Evolutionary conservation across 768 basidiomycete species (phyloP), one percentile per base, ranked within the genome.

Genomic region (Gloeopeniophorella convolvens): DNA sequence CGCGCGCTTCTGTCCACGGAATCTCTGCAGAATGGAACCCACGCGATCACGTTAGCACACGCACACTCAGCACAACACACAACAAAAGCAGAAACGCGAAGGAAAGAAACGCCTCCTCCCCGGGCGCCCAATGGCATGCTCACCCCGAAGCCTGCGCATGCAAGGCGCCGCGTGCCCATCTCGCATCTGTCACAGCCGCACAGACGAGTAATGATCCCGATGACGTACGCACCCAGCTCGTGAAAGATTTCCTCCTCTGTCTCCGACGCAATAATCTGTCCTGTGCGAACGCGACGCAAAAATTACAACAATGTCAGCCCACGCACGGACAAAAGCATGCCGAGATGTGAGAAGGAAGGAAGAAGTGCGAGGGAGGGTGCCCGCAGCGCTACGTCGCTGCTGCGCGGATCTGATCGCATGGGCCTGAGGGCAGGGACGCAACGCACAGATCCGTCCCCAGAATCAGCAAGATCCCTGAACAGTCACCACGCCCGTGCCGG

Each of bases 211-310:
- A 33, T 33, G 32, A 9, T 33, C 32, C 32, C 32, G 32, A 33
- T 33, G 32, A 48, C 28, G 4, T 15, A 63, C 69, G 49, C 48
- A 71, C 78, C 74, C 33, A 97, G 69, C 30, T 83, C 82, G 16
- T 71, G 67, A 59, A 96, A 92, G 30, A 97, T 94, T 56, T 92
- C 88, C 61, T 83, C 72, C 65, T 96, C 93, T 0, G 85, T 91
- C 61, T 84, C 80, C 0, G 87, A 88, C 3, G 89, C 90, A 16
- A 94, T 65, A 6, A 91, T 62, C 5, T 66, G 71, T 15, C 86
- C 89, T 87, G 51, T 26, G 34, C 46, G 31, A 35, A 45, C 12
- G 9, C 28, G 53, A 42, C 45, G 16, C 28, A 11, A 35, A 24
- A 3, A 15, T 24, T 3, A 33, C 15, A 45, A 45, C n/a, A n/a